Conservation (phyloP, 148 eudicot genomes). For the Vaccinium macrocarpon region DNA sequence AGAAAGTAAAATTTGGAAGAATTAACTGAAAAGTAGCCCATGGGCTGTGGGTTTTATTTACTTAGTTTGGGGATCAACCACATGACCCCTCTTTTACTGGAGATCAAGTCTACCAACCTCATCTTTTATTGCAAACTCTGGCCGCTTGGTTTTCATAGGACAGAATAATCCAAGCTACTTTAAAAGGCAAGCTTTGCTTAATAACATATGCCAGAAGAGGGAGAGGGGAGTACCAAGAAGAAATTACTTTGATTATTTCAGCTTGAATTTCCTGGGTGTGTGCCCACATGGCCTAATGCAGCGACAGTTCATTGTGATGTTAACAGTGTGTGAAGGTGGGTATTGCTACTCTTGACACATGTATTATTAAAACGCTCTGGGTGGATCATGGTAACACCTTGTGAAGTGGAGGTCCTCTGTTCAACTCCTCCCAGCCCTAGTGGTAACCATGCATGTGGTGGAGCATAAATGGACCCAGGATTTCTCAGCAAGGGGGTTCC, state of each 20-base stretch:
- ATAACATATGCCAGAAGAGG: not conserved
- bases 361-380: not conserved
- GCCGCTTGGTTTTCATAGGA: not conserved
- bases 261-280: conserved; percentile 8
- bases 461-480: not conserved
- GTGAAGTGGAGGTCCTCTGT: not conserved
- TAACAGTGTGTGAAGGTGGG: not conserved
- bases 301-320: not conserved
- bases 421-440: not conserved
- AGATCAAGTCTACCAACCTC: not conserved
- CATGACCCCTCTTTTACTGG: not conserved
- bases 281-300: not conserved
- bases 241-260: not conserved
- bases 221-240: not conserved
- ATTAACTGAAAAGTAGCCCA: not conserved
- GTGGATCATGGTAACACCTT: not conserved
- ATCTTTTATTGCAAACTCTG: not conserved
- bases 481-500: not conserved
- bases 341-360: not conserved
- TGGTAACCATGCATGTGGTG: not conserved
- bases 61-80: not conserved
- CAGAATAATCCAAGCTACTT: not conserved
- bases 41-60: not conserved
- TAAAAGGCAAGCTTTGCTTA: not conserved
- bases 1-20: not conserved